Evolutionary conservation across 2,329 filamentous ascomycete genomes (phyloP), one percentile per base, ranked within the genome.

Genomic region (Beauveria brongniartii): DNA sequence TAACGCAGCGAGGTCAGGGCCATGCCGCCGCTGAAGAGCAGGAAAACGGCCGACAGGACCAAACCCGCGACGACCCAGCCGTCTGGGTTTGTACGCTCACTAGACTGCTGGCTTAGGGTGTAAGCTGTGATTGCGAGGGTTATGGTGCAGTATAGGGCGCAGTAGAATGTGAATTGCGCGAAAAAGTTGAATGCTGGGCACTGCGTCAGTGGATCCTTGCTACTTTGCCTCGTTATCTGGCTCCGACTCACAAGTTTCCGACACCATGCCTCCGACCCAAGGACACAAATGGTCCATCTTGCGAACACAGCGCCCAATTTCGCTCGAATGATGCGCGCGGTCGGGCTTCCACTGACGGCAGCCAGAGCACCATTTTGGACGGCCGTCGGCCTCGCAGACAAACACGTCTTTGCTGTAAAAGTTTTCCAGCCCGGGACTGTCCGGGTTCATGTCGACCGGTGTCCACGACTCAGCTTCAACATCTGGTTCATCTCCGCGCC

Each of bases 221-320:
- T 26, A 5, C 10, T 34, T 34, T 34, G 30, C 10, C 30, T 24
- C 16, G n/a, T 26, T 41, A 37, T 65, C 54, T 63, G 55, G 46
- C 28, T 46, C 61, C 50, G 46, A 73, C 82, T 71, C 68, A 85
- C 82, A 85, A 1, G 85, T 92, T 71, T 97, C 92, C 0, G 86
- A 89, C 10, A 99, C 87, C 65, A 96, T 90, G 24, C 93, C 94
- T 4, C 93, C 93, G n/a, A 96, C 92, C 89, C 89, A 97, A 0
- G 93, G 94, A 69, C 94, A 99, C 68, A 92, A 94, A 70, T 97
- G 93, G 65, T 97, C 93, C 89, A 97, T 94, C 69, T 94, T 94
- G 46, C 82, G 78, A 24, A 96, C 89, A 69, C 93, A 97, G 48
- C 91, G 82, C 55, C 85, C 85, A 14, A 94, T 78, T 70, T 96